Percentiles rank a stretch among this genome's conserved stretches.
These are phyloP conservation scores for Medicago arabica DNA, from an alignment of 306 rosid genomes.

Conservation along the genomic window DNA sequence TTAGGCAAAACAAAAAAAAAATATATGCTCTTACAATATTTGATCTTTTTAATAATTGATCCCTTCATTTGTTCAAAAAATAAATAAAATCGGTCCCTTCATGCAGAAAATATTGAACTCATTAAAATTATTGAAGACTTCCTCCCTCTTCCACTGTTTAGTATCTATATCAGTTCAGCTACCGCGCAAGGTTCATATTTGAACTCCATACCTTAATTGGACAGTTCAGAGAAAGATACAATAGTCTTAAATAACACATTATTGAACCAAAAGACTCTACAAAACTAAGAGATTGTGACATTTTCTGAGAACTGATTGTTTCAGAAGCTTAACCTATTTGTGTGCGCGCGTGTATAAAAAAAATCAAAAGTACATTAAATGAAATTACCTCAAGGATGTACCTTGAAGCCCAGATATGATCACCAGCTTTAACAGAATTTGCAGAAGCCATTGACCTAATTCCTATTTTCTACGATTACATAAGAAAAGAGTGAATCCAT, in stretches of 20 bases:
- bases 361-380: conserved; percentile 38
- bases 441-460: background rate
- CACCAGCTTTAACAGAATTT: conserved; percentile 54
- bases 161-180: conserved; percentile 48
- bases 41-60: too few species aligned
- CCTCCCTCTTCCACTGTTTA: too few species aligned
- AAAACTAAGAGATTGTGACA: background rate
- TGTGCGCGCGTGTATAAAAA: background rate
- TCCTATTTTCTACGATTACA: too few species aligned
- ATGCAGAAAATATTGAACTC: too few species aligned
- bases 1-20: too few species aligned
- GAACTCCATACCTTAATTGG: too few species aligned
- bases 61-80: too few species aligned
- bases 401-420: conserved; percentile 90
- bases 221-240: background rate
- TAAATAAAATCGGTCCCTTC: too few species aligned
- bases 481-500: too few species aligned
- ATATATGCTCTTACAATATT: too few species aligned
- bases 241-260: background rate
- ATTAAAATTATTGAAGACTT: too few species aligned
- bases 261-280: conserved; percentile 12
- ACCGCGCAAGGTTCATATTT: too few species aligned
- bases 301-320: background rate
- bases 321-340: background rate
- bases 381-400: conserved; percentile 92